These are phyloP conservation scores for Trichoderma aggressivum DNA, from an alignment of 2,329 filamentous ascomycete species.

Conservation along the genomic window DNA sequence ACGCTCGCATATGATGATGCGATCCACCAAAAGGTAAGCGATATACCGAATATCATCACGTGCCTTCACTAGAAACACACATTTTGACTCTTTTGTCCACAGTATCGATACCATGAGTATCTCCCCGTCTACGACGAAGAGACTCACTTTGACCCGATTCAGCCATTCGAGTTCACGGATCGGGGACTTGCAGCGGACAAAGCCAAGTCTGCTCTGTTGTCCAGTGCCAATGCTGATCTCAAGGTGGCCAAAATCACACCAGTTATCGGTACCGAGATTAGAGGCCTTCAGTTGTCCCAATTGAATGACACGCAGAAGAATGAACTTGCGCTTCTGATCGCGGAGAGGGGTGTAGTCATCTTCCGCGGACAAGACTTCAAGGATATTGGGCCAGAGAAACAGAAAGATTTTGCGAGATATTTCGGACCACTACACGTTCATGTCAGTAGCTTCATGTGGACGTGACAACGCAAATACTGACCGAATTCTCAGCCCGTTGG, in stretches of 20 bases:
- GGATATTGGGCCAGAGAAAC: constrained; percentile 6
- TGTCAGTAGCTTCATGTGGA: background rate
- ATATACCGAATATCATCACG: too few relatives aligned
- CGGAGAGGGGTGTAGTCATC: constrained; percentile 47
- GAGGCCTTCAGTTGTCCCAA: constrained; percentile 43
- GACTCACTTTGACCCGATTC: constrained; percentile 12
- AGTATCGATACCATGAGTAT: constrained; percentile 9
- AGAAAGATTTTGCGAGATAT: constrained; percentile 9
- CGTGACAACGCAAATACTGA: background rate
- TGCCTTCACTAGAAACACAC: too few relatives aligned
- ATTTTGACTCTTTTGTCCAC: background rate
- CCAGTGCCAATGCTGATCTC: constrained; percentile 27
- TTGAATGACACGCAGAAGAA: constrained; percentile 45
- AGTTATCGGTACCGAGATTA: constrained; percentile 40
- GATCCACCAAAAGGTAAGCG: constrained; percentile 2
- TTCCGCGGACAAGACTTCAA: constrained; percentile 46
- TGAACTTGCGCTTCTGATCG: constrained; percentile 47
- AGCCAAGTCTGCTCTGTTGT: constrained; percentile 41
- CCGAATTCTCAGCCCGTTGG: background rate
- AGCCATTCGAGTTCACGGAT: constrained; percentile 23
- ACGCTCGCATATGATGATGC: constrained; percentile 6
- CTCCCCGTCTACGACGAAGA: constrained; percentile 13
- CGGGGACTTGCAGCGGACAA: constrained; percentile 43
- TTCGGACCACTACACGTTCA: constrained; percentile 11
- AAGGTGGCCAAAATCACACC: constrained; percentile 41